These are phyloP conservation scores for Pelargonium fulgidum DNA, from an alignment of 441 rosid species.

Conservation along the genomic window DNA sequence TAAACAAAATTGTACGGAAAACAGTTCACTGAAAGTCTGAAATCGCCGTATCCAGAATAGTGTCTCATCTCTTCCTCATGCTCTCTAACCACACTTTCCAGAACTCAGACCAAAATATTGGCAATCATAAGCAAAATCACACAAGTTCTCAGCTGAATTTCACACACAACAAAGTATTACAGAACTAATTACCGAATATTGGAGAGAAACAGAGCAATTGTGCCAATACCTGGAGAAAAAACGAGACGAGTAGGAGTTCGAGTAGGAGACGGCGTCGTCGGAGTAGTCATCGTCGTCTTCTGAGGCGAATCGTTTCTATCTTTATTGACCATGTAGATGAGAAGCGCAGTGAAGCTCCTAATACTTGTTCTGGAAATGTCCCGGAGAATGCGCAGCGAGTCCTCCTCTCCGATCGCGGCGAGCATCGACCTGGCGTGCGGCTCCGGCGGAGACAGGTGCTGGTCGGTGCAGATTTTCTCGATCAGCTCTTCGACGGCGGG, in stretches of 20 bases:
- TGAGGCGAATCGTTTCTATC: not conserved
- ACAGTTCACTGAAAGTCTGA: too few species aligned
- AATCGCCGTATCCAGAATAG: too few species aligned
- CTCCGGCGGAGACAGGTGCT: not conserved
- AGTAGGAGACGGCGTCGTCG: constrained; percentile 1
- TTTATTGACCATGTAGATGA: not conserved
- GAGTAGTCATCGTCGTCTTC: not conserved
- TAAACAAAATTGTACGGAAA: not conserved
- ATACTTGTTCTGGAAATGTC: constrained; percentile 2
- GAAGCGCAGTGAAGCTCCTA: not conserved
- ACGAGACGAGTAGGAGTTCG: not conserved
- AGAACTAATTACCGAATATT: not conserved
- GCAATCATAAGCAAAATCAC: not conserved
- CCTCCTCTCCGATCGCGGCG: constrained; percentile 1
- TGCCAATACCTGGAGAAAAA: not conserved
- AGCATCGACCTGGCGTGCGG: not conserved
- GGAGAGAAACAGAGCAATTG: not conserved
- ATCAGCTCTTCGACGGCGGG: constrained; percentile 7
- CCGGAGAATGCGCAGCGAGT: not conserved
- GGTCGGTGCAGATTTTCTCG: constrained; percentile 7
- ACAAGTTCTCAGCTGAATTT: too few species aligned
- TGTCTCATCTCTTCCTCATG: too few species aligned
- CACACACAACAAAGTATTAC: not conserved
- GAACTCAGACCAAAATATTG: not conserved
- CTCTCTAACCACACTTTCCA: too few species aligned